Conservation (phyloP, 1,284 basidiomycete genomes). For the Cutaneotrichosporon sp. region DNA sequence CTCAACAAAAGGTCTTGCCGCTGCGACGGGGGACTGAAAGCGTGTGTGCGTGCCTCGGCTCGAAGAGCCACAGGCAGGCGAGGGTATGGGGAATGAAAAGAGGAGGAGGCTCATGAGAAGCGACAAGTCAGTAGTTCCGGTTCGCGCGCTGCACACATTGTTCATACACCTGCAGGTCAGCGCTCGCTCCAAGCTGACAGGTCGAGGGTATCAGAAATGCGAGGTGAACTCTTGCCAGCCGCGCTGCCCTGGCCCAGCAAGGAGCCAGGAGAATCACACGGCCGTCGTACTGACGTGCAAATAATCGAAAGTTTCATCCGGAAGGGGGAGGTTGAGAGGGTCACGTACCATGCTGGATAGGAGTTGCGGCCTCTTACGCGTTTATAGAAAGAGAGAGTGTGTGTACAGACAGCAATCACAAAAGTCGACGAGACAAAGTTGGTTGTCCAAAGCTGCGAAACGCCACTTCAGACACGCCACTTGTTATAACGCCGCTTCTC, state of each 20-base stretch:
- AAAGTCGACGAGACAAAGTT: neutral
- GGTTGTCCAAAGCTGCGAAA: no score
- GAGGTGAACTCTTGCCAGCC: constrained; percentile 29
- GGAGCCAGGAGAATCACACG: neutral
- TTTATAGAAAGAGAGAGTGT: no score
- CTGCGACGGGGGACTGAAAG: constrained; percentile 37
- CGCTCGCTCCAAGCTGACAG: neutral
- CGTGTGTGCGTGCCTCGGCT: constrained; percentile 12
- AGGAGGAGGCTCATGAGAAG: neutral
- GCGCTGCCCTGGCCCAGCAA: constrained; percentile 5
- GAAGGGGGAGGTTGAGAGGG: constrained; percentile 1
- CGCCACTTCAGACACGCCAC: neutral
- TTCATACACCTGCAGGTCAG: neutral
- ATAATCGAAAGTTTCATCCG: constrained; percentile 33
- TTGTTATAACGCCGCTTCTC: neutral
- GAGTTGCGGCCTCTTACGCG: no score
- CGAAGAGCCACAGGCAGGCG: neutral
- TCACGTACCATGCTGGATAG: constrained; percentile 2
- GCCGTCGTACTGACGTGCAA: constrained; percentile 42
- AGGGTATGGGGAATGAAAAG: neutral
- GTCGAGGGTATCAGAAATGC: constrained; percentile 28
- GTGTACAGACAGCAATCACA: no score
- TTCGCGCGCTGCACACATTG: neutral
- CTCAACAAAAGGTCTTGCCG: constrained; percentile 31
- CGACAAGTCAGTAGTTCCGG: neutral